Base-by-base conservation (phyloP, 2,329 filamentous ascomycete species). In the Chrysoporthe austroafricana region DNA sequence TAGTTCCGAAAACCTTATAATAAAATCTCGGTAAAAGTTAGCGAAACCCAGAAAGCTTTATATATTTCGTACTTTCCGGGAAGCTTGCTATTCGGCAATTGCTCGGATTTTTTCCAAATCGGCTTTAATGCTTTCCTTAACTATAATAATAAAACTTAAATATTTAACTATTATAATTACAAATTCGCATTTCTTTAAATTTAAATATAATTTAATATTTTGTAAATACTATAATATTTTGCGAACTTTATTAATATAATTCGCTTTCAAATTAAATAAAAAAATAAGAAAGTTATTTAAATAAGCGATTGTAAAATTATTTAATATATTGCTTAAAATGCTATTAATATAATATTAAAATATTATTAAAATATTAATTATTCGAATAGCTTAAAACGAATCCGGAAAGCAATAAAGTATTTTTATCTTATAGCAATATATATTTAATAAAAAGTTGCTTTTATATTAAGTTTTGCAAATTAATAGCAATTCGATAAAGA, bases 341-440 rank as follows among this genome's bases (percentile, higher is more conserved):
- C 3, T 32, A 34, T 54, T 54, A 34, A 54, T 54, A 54, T 58
- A 36, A 39, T 58, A 42, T 21, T 58, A 58, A 18, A 58, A 39
- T 6, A 42, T 39, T 16, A 3, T 14, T 36, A 58, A n/a, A 16
- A 54, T 13, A 54, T 16, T 54, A 54, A 3, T 11, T 54, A 54
- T 34, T 54, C 3, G 11, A 54, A 54, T 2, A 34, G 21, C 2
- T 21, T 6, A 16, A 54, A 54, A 1, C 32, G 13, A 8, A 34
- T 54, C 9, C 7, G 1, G 9, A 54, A 54, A 4, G 8, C 1
- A 18, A 52, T 52, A 18, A 52, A 26, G 18, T 52, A 26, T 3
- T 52, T 52, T n/a, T 3, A 18, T 4, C 18, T 11, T 52, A 52
- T 9, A 52, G n/a, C n/a, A n/a, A 52, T 52, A 13, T 52, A 52